These are phyloP conservation scores for Trypanosoma grayi DNA, from an alignment of 208 protist genomes.

Conservation along the genomic window DNA sequence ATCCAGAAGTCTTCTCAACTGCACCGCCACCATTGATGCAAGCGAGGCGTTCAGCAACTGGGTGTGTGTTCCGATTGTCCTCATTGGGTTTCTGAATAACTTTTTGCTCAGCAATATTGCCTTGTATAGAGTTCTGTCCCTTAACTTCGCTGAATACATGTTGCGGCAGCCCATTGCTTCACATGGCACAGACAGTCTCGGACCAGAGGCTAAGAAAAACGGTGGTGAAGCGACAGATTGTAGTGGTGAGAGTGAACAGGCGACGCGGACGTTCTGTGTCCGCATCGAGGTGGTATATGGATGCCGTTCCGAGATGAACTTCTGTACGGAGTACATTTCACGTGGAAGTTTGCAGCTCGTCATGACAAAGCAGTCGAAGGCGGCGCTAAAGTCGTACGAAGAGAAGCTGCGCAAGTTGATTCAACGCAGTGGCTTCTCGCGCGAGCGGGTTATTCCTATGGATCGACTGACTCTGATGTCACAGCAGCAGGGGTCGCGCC, in stretches of 20 bases:
- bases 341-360: constrained; percentile 45
- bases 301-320: constrained; percentile 64
- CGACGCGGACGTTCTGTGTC: constrained; percentile 22
- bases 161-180: constrained; percentile 38
- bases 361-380: constrained; percentile 42
- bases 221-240: neutral
- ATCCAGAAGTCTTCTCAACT: constrained; percentile 45
- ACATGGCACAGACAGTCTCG: neutral
- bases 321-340: constrained; percentile 74
- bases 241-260: neutral
- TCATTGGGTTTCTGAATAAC: constrained; percentile 65
- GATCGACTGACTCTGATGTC: constrained; percentile 13
- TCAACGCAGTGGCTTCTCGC: constrained; percentile 6
- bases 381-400: constrained; percentile 51
- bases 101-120: constrained; percentile 42
- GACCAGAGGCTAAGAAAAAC: neutral
- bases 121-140: constrained; percentile 52
- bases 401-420: constrained; percentile 60
- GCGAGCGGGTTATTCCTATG: constrained; percentile 48
- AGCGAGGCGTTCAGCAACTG: constrained; percentile 57
- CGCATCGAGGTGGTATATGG: constrained; percentile 80
- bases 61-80: constrained; percentile 66
- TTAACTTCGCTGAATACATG: constrained; percentile 73
- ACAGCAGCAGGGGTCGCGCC: constrained; percentile 18
- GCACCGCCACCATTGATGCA: constrained; percentile 57